phyloP scores from a whole-genome alignment of 768 basidiomycete species.

The Panellus pusillus region DNA sequence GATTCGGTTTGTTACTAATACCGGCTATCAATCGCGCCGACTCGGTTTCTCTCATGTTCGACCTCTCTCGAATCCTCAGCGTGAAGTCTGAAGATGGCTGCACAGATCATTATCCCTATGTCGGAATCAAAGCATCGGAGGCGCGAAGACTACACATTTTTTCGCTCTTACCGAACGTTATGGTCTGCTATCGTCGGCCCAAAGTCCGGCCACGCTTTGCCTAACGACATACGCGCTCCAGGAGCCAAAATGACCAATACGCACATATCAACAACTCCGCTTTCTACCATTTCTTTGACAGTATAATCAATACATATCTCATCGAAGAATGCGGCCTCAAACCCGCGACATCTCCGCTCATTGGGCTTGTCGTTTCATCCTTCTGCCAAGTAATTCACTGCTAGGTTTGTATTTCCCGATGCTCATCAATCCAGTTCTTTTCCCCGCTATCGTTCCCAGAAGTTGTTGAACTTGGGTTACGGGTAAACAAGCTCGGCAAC shows the following conservation, averaged over 20 bases:
- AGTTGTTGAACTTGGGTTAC: slow-evolving; percentile 66
- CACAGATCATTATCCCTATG: not conserved
- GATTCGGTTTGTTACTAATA: too few relatives aligned
- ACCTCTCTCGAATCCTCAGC: too few relatives aligned
- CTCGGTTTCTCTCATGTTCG: too few relatives aligned
- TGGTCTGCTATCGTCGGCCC: slow-evolving; percentile 4
- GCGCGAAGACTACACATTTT: slow-evolving; percentile 16
- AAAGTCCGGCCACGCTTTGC: not conserved
- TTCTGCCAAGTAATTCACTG: slow-evolving; percentile 53
- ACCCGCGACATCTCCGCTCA: slow-evolving; percentile 51
- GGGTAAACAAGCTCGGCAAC: slow-evolving; percentile 65
- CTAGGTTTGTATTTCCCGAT: not conserved
- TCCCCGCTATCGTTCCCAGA: slow-evolving; percentile 73
- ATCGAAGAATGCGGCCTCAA: slow-evolving; percentile 59
- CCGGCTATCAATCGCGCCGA: too few relatives aligned
- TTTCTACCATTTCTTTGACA: slow-evolving; percentile 83
- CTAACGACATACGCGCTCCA: slow-evolving; percentile 25
- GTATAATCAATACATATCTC: slow-evolving; percentile 78
- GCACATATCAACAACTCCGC: slow-evolving; percentile 79
- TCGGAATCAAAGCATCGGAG: slow-evolving; percentile 7
- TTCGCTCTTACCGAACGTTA: slow-evolving; percentile 16
- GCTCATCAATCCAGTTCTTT: slow-evolving; percentile 51
- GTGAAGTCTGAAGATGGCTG: too few relatives aligned
- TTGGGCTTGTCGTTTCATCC: slow-evolving; percentile 80
- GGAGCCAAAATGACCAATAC: slow-evolving; percentile 89